Evolutionary conservation across 2,329 filamentous ascomycete species (phyloP).

Genomic region (Fusarium sp.): DNA sequence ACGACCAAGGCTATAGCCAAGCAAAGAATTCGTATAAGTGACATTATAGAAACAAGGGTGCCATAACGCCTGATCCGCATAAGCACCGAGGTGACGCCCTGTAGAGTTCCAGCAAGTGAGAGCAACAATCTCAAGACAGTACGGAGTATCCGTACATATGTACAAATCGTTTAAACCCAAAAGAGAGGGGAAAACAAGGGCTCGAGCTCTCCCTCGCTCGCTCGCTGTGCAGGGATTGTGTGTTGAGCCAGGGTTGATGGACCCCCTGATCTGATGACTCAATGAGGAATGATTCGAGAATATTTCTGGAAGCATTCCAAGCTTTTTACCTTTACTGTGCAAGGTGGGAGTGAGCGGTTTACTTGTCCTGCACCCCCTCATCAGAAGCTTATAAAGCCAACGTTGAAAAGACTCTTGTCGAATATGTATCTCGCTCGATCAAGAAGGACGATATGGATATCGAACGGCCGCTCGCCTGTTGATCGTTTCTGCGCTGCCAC

Average conservation of each 20-base stretch:
- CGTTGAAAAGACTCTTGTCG: neutral
- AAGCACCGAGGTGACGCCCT: constrained; percentile 42
- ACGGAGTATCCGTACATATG: too few species aligned
- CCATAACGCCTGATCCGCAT: constrained; percentile 31
- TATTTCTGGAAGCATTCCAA: constrained; percentile 37
- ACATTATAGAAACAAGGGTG: constrained; percentile 29
- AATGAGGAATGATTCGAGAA: constrained; percentile 40
- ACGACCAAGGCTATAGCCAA: constrained; percentile 2
- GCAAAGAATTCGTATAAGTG: constrained; percentile 12
- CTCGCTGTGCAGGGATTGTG: constrained; percentile 28
- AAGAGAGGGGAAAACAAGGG: neutral
- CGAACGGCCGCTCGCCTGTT: neutral
- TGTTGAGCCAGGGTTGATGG: constrained; percentile 3
- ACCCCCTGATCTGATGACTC: constrained; percentile 18
- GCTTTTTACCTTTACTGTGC: neutral
- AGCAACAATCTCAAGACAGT: constrained; percentile 6
- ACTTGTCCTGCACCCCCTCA: constrained; percentile 4
- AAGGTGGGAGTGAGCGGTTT: constrained; percentile 21
- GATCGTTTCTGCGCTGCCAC: constrained; percentile 10
- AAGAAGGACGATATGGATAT: neutral
- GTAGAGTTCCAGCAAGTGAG: neutral
- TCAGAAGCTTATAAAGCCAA: neutral
- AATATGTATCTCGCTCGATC: neutral
- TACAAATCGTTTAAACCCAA: constrained; percentile 6
- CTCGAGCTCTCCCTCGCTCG: neutral